Evolutionary conservation across 805 yeast genomes (phyloP).

Genomic region (Wickerhamomyces chambardii): DNA sequence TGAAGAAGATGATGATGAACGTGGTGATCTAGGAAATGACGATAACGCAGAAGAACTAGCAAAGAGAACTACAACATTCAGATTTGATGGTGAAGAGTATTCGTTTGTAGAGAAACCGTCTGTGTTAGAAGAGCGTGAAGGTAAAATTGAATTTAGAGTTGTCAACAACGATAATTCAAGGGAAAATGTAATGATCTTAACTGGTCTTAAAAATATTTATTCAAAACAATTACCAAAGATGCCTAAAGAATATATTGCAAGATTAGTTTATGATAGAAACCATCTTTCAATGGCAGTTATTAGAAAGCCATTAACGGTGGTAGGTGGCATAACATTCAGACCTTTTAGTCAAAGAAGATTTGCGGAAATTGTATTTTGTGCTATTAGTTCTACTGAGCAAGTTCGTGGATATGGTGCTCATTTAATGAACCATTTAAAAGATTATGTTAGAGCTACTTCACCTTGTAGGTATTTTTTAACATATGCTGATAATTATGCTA

Average conservation of each 20-base stretch:
- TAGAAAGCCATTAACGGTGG: conserved; percentile 87
- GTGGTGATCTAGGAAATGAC: conserved; percentile 13
- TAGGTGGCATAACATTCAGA: conserved; percentile 94
- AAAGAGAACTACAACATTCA: conserved; percentile 29
- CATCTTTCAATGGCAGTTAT: conserved; percentile 96
- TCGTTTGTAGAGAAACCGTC: conserved; percentile 90
- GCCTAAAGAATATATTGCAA: conserved; percentile 95
- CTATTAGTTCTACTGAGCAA: conserved; percentile 95
- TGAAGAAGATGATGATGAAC: conserved; percentile 16
- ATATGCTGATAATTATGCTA: conserved; percentile 98
- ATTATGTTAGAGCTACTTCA: conserved; percentile 84
- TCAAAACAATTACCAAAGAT: conserved; percentile 97
- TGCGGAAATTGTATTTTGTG: conserved; percentile 98
- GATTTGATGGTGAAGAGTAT: conserved; percentile 66
- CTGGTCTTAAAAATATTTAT: conserved; percentile 92
- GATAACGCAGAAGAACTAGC: conserved; percentile 23
- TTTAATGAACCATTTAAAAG: conserved; percentile 94
- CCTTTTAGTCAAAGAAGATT: conserved; percentile 87
- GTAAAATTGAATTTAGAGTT: conserved; percentile 89
- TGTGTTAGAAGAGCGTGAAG: conserved; percentile 88
- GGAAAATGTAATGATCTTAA: conserved; percentile 84
- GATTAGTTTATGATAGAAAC: conserved; percentile 89
- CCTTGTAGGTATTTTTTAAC: conserved; percentile 82
- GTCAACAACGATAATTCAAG: conserved; percentile 89
- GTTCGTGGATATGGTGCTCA: conserved; percentile 99